These are phyloP conservation scores for Oehlia diaphana DNA, from an alignment of 192 early-diverging fungal species.

Conservation along the genomic window DNA sequence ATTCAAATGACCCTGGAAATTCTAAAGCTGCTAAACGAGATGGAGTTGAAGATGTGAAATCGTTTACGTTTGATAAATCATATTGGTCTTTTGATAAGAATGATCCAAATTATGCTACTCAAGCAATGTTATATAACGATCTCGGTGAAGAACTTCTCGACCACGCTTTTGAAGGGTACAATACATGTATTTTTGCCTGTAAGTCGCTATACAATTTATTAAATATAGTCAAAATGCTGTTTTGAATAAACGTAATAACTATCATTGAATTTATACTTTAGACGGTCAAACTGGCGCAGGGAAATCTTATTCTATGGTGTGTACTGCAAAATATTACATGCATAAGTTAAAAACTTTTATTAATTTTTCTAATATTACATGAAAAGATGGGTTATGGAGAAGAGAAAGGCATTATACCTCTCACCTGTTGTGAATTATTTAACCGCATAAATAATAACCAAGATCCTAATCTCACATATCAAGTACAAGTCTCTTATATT, in stretches of 20 bases:
- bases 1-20: constrained; percentile 33
- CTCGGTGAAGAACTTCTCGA: constrained; percentile 77
- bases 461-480: constrained; percentile 50
- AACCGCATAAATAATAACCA: constrained; percentile 50
- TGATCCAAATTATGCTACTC: constrained; percentile 67
- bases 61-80: constrained; percentile 88
- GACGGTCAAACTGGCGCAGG: constrained; percentile 84
- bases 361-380: background rate
- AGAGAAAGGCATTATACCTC: constrained; percentile 85
- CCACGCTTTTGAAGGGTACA: constrained; percentile 89
- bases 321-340: constrained; percentile 13
- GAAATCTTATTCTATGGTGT: constrained; percentile 68
- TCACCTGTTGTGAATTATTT: constrained; percentile 82
- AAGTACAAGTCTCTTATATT: constrained; percentile 85
- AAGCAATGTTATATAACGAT: constrained; percentile 72
- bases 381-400: constrained; percentile 67
- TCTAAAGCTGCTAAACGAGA: constrained; percentile 32
- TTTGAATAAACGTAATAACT: constrained; percentile 6
- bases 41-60: constrained; percentile 49
- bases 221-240: too few species aligned
- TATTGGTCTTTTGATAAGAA: constrained; percentile 80
- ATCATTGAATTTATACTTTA: constrained; percentile 25
- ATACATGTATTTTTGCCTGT: constrained; percentile 93
- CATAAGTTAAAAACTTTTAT: background rate
- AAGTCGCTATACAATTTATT: constrained; percentile 28